Base-by-base conservation (phyloP, 1,284 basidiomycete species). In the Malassezia arunalokei region DNA sequence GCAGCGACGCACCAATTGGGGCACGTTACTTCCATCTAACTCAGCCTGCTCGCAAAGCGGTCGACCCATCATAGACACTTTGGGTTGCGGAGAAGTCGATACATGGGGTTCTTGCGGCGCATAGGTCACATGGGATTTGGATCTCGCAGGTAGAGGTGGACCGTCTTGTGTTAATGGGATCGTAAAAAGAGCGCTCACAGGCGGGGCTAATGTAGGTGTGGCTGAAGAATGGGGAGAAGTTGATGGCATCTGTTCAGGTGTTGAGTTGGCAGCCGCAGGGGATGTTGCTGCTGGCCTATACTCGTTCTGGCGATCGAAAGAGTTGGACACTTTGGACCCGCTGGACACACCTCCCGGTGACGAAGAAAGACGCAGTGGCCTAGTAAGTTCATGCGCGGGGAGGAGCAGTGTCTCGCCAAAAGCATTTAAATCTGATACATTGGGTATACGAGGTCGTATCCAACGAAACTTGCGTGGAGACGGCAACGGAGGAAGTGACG, bases 61-160 rank as follows among this genome's bases (percentile, higher is more conserved):
- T 35, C 87, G 82, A 11, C 91, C 91, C 68, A 95, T 92, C 82
- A 95, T 87, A 0, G 86, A 87, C 11, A 12, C 15, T 15, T 35
- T 35, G 3, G 85, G 84, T 11, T 2, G 33, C 11, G 5, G 15
- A 12, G 33, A 35, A 15, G 33, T 12, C 11, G 33, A 35, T 15
- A 35, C 11, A 3, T 11, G 2, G 11, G 33, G 33, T 12, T 35
- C 11, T 24, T 24, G 20, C 4, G 20, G 20, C 33, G 33, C 33
- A 11, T 11, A 12, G 2, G 33, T 35, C 17, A 38, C 35, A 8
- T 20, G 37, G 9, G 32, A 31, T 14, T 17, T 17, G 15, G 37
- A 27, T 24, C 24, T 32, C 38, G 46, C 29, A 12, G 27, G 46
- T 35, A 28, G 32, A n/a, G 39, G 39, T 6, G 12, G 12, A n/a